Percentiles rank a stretch among this genome's conserved stretches.
Evolutionary conservation across 202 grass and related monocot species (phyloP).

Genomic region (Cymbopogon flexuosus): DNA sequence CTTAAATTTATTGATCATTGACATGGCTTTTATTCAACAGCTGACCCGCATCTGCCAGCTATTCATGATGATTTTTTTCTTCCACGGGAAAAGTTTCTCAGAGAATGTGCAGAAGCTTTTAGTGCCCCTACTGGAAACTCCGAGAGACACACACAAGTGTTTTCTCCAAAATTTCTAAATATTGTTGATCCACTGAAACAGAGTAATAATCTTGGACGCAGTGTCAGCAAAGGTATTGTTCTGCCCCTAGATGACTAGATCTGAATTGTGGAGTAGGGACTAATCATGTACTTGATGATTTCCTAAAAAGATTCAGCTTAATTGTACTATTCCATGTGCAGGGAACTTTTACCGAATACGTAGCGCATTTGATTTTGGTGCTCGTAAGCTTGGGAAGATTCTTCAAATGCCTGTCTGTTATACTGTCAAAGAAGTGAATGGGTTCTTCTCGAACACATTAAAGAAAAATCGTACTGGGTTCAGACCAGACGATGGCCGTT

Average conservation of each 20-base stretch:
- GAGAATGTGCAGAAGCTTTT: conserved; percentile 28
- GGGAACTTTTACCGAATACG: conserved; percentile 88
- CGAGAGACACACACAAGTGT: conserved; percentile 24
- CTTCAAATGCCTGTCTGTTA: conserved; percentile 45
- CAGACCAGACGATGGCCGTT: conserved; percentile 39
- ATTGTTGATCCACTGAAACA: conserved; percentile 63
- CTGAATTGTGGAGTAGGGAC: background rate
- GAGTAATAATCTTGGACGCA: conserved; percentile 67
- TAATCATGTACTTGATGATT: background rate
- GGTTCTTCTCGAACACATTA: conserved; percentile 79
- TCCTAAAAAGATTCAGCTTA: background rate
- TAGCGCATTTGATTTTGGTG: conserved; percentile 83
- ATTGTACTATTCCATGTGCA: conserved; percentile 8
- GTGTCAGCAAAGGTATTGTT: conserved; percentile 57
- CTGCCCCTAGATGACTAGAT: background rate
- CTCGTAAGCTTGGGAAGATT: conserved; percentile 73
- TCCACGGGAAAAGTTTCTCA: conserved; percentile 42
- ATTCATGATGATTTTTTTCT: conserved; percentile 36
- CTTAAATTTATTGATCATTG: conserved; percentile 13
- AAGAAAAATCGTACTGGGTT: conserved; percentile 53
- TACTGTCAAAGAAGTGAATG: conserved; percentile 51
- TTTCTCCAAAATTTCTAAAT: conserved; percentile 54
- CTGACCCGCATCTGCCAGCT: conserved; percentile 40
- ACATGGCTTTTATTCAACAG: conserved; percentile 45
- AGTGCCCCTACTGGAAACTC: conserved; percentile 29